These are phyloP conservation scores for Candida tunisiensis DNA, from an alignment of 1,139 yeast genomes.

Conservation along the genomic window DNA sequence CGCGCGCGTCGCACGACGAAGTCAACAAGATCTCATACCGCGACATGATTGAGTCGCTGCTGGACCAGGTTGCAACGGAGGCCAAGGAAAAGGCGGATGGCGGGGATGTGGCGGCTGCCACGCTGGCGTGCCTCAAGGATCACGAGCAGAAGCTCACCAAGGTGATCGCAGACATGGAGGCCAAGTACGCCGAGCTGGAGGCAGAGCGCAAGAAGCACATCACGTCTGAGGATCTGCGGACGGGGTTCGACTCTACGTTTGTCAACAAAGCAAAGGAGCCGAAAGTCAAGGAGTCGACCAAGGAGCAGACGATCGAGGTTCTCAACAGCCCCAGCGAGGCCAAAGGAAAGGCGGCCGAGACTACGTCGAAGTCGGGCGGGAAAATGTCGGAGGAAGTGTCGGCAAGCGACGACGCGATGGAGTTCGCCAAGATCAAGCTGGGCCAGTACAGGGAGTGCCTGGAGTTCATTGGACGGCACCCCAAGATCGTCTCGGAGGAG, in stretches of 20 bases:
- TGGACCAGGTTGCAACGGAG: conserved; percentile 58
- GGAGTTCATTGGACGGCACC: conserved; percentile 37
- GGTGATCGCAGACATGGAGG: conserved; percentile 39
- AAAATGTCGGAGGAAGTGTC: too few relatives aligned
- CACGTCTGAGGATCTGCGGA: conserved; percentile 78
- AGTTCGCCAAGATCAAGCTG: conserved; percentile 41
- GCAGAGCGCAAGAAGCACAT: conserved; percentile 62
- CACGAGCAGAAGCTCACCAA: conserved; percentile 18
- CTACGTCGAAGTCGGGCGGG: conserved; percentile 2
- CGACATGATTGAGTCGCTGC: conserved; percentile 85
- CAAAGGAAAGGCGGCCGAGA: conserved; percentile 4
- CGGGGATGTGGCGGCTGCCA: conserved; percentile 7
- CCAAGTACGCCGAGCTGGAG: conserved; percentile 47
- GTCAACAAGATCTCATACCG: conserved; percentile 64
- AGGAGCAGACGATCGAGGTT: conserved; percentile 55
- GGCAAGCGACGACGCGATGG: conserved; percentile 8
- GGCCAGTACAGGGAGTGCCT: conserved; percentile 33
- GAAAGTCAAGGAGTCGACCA: conserved; percentile 72
- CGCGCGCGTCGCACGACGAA: conserved; percentile 31
- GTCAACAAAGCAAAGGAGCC: conserved; percentile 34
- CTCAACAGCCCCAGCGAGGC: conserved; percentile 13
- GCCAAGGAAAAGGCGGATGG: conserved; percentile 27
- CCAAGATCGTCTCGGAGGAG: conserved; percentile 56
- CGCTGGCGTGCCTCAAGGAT: conserved; percentile 13
- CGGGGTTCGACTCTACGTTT: conserved; percentile 85